phyloP scores from a whole-genome alignment of 306 rosid species.

The Acacia crassicarpa region DNA sequence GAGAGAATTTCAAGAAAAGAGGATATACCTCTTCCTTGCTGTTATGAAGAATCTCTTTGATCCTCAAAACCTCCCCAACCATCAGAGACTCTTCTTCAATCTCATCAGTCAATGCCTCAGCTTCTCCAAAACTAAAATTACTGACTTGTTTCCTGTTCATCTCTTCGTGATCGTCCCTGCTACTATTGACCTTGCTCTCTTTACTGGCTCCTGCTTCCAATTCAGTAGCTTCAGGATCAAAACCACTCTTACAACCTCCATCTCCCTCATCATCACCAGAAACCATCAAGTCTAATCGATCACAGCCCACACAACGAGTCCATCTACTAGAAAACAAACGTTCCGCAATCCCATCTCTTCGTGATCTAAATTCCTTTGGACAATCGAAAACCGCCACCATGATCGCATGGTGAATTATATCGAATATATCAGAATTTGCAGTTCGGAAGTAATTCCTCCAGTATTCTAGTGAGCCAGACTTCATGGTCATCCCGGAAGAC shows the following conservation, averaged over 20 bases:
- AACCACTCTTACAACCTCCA: slow-evolving; percentile 44
- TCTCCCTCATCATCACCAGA: slow-evolving; percentile 31
- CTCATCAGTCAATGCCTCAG: slow-evolving; percentile 92
- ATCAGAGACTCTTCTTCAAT: slow-evolving; percentile 69
- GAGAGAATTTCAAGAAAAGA: slow-evolving; percentile 12
- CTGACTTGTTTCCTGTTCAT: slow-evolving; percentile 47
- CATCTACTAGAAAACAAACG: slow-evolving; percentile 53
- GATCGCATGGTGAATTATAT: slow-evolving; percentile 82
- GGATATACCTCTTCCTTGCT: slow-evolving; percentile 53
- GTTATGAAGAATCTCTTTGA: slow-evolving; percentile 54
- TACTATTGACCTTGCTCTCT: slow-evolving; percentile 72
- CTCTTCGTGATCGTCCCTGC: slow-evolving; percentile 52
- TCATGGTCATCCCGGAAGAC: slow-evolving; percentile 44
- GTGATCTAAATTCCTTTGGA: slow-evolving; percentile 67
- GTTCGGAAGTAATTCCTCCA: slow-evolving; percentile 85
- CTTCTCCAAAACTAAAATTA: slow-evolving; percentile 72
- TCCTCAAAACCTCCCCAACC: slow-evolving; percentile 75
- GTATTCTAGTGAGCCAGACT: slow-evolving; percentile 65
- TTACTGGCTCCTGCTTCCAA: slow-evolving; percentile 76
- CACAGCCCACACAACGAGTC: slow-evolving; percentile 73
- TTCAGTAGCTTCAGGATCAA: slow-evolving; percentile 42
- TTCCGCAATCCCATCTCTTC: slow-evolving; percentile 85
- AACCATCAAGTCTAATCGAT: slow-evolving; percentile 54
- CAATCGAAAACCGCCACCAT: slow-evolving; percentile 88
- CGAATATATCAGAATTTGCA: slow-evolving; percentile 70